Conservation (phyloP, 176 grass and related monocot genomes). For the Bothriochloa decipiens region DNA sequence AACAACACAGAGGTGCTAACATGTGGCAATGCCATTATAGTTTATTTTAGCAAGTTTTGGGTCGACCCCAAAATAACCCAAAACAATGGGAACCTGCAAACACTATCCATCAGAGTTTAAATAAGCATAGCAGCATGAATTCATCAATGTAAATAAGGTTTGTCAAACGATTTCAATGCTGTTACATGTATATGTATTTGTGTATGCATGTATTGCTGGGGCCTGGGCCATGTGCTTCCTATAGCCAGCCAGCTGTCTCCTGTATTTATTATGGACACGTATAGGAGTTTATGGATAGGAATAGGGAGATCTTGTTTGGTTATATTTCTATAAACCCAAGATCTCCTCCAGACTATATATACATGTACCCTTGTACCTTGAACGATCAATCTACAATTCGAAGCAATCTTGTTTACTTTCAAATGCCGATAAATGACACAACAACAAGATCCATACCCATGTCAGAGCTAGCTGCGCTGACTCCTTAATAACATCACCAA, state of each 20-base stretch:
- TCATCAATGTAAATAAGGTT: slow-evolving; percentile 5
- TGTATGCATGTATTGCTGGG: not conserved
- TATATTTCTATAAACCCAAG: not conserved
- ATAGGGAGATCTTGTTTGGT: not conserved
- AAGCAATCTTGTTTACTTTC: not conserved
- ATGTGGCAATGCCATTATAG: not conserved
- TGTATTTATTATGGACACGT: not conserved
- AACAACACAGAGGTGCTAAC: not conserved
- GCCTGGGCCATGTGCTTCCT: not conserved
- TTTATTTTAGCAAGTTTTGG: not conserved
- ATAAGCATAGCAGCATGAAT: not conserved
- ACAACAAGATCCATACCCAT: slow-evolving; percentile 67
- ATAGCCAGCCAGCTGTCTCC: not conserved
- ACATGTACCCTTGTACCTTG: not conserved
- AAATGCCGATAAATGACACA: slow-evolving; percentile 2
- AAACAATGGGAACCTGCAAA: not conserved
- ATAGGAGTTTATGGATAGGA: slow-evolving; percentile 1
- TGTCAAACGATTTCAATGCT: not conserved
- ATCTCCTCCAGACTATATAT: not conserved
- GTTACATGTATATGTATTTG: not conserved
- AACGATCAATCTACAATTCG: not conserved
- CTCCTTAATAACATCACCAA: slow-evolving; percentile 99
- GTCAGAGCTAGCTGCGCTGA: slow-evolving; percentile 97
- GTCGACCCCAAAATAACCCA: not conserved
- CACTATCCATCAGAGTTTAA: slow-evolving; percentile 3